Conservation (phyloP, 2,329 filamentous ascomycete species). For the Colletotrichum caudatum region DNA sequence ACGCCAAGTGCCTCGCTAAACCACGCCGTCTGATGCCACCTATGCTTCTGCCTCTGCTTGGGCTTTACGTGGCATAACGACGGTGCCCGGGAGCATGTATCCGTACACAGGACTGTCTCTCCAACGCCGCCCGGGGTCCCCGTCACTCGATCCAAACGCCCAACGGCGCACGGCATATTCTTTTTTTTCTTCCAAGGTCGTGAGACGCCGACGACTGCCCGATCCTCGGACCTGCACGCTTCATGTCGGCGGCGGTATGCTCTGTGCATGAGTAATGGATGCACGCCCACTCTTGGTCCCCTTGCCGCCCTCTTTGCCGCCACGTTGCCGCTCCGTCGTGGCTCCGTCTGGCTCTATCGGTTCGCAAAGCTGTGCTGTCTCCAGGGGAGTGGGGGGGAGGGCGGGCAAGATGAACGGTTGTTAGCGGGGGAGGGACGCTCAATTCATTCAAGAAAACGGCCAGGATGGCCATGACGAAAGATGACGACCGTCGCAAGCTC, state of each 20-base stretch:
- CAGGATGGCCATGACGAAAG: constrained; percentile 20
- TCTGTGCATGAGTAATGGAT: constrained; percentile 35
- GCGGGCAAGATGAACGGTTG: constrained; percentile 22
- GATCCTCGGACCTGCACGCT: constrained; percentile 37
- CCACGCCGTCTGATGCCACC: constrained; percentile 23
- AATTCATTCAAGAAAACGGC: background rate
- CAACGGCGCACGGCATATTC: constrained; percentile 36
- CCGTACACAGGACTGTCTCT: constrained; percentile 8
- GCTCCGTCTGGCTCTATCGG: constrained; percentile 31
- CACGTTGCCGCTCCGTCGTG: constrained; percentile 1
- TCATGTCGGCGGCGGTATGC: constrained; percentile 25
- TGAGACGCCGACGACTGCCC: constrained; percentile 33
- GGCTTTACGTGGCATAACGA: constrained; percentile 1
- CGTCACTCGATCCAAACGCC: constrained; percentile 36
- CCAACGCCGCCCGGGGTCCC: constrained; percentile 16
- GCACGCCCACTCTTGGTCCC: constrained; percentile 15
- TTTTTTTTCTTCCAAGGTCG: constrained; percentile 24
- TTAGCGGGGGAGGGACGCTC: background rate
- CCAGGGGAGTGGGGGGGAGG: background rate
- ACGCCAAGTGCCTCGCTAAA: constrained; percentile 21
- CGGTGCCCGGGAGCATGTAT: constrained; percentile 18
- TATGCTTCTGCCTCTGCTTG: constrained; percentile 12
- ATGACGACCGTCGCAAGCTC: background rate
- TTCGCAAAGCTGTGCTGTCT: constrained; percentile 9
- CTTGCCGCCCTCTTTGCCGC: background rate